These are phyloP conservation scores for Dendrobium chrysotoxum DNA, from an alignment of 106 monocot species.

Conservation along the genomic window DNA sequence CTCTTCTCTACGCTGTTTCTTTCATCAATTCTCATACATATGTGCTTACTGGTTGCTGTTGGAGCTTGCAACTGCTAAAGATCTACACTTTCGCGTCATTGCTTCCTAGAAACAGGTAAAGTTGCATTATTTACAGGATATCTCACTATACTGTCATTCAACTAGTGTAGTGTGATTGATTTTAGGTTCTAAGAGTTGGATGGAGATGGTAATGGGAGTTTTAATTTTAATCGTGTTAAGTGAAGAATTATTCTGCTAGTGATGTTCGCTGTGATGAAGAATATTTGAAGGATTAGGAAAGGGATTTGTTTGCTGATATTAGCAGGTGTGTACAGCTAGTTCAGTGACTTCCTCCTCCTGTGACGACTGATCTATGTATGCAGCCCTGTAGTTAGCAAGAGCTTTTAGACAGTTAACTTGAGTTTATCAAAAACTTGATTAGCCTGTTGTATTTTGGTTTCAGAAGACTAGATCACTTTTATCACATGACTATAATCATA, in stretches of 20 bases:
- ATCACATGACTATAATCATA: background rate
- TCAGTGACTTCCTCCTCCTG: background rate
- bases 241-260: background rate
- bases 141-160: background rate
- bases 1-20: background rate
- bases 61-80: constrained; percentile 1
- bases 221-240: background rate
- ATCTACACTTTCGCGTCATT: background rate
- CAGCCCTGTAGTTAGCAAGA: background rate
- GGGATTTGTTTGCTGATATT: background rate
- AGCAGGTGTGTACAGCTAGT: background rate
- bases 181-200: background rate
- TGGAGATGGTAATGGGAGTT: background rate
- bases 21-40: background rate
- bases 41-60: background rate
- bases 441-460: background rate
- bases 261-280: background rate
- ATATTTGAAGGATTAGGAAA: background rate
- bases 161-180: background rate
- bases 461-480: background rate
- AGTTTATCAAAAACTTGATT: background rate
- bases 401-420: background rate
- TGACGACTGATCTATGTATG: background rate
- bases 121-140: background rate
- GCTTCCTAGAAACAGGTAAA: background rate